A percentile compares a stretch with the other conserved stretches of the same genome.
Evolutionary conservation across 495 filamentous ascomycete species (phyloP).

Genomic region (Tuber indicum): DNA sequence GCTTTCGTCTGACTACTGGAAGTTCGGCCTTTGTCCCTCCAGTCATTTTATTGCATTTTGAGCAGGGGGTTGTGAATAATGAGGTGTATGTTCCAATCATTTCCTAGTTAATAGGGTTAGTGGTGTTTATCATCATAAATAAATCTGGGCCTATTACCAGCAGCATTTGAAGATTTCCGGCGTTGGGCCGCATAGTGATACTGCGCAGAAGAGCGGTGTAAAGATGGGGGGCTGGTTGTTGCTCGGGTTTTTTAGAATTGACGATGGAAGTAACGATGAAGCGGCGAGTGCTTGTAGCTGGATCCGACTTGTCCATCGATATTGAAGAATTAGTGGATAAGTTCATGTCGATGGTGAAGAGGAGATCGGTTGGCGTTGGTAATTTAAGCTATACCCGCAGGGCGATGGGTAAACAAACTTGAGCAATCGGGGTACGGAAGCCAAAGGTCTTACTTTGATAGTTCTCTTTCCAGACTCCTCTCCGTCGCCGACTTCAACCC

Average conservation of each 20-base stretch:
- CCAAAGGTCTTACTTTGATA: constrained; percentile 16
- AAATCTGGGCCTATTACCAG: constrained; percentile 12
- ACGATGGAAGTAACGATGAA: constrained; percentile 38
- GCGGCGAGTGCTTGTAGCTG: constrained; percentile 27
- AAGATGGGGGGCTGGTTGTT: constrained; percentile 26
- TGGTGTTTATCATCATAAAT: constrained; percentile 5
- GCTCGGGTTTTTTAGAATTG: constrained; percentile 30
- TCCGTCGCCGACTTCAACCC: constrained; percentile 8
- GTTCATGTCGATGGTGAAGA: constrained; percentile 36
- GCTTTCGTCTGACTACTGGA: constrained; percentile 31
- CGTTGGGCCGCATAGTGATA: constrained; percentile 29
- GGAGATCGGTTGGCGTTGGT: constrained; percentile 27
- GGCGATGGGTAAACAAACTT: not conserved
- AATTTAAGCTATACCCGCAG: constrained; percentile 24
- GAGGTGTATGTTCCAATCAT: constrained; percentile 33
- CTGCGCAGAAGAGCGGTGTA: constrained; percentile 33
- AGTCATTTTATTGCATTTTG: constrained; percentile 37
- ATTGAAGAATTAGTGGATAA: constrained; percentile 13
- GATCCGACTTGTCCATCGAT: constrained; percentile 17
- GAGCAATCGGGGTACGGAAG: constrained; percentile 5
- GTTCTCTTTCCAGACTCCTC: constrained; percentile 16
- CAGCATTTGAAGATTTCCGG: constrained; percentile 37
- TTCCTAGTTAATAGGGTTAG: constrained; percentile 18
- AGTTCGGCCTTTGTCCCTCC: constrained; percentile 34
- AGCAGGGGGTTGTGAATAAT: constrained; percentile 30